Evolutionary conservation across 257 asterid species (phyloP).

Genomic region (Agastache rugosa): DNA sequence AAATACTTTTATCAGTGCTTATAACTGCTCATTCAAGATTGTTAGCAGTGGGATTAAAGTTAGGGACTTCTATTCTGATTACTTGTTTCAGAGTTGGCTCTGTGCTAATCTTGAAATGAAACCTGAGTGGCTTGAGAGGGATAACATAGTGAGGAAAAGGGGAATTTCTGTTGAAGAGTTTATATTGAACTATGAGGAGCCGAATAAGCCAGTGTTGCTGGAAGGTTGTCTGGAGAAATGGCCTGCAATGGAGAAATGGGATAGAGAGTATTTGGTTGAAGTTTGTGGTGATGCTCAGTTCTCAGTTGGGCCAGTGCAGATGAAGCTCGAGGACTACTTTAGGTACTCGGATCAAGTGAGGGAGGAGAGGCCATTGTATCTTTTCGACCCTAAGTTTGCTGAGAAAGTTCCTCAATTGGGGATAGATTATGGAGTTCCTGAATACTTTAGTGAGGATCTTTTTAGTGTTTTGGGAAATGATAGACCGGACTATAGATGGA

Average conservation of each 20-base stretch:
- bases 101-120: slow-evolving; percentile 99
- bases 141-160: slow-evolving; percentile 72
- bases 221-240: slow-evolving; percentile 86
- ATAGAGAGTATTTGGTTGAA: slow-evolving; percentile 63
- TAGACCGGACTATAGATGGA: slow-evolving; percentile 95
- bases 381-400: slow-evolving; percentile 88
- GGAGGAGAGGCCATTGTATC: slow-evolving; percentile 94
- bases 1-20: slow-evolving; percentile 52
- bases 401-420: slow-evolving; percentile 78
- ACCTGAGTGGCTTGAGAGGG: slow-evolving; percentile 87
- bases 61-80: slow-evolving; percentile 91
- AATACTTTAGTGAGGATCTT: slow-evolving; percentile 85
- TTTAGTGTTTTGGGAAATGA: slow-evolving; percentile 81
- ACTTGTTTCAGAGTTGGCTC: slow-evolving; percentile 96
- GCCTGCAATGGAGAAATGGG: slow-evolving; percentile 82
- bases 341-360: slow-evolving; percentile 76
- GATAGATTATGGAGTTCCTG: slow-evolving; percentile 70
- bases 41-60: slow-evolving; percentile 53
- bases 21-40: slow-evolving; percentile 39
- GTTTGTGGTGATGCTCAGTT: slow-evolving; percentile 65
- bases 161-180: slow-evolving; percentile 79
- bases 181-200: slow-evolving; percentile 76
- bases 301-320: slow-evolving; percentile 84
- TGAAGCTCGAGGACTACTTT: slow-evolving; percentile 75
- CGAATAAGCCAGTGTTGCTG: slow-evolving; percentile 80